These are phyloP conservation scores for Aspergillus oerlinghausenensis DNA, from an alignment of 2,329 filamentous ascomycete genomes.

Conservation along the genomic window DNA sequence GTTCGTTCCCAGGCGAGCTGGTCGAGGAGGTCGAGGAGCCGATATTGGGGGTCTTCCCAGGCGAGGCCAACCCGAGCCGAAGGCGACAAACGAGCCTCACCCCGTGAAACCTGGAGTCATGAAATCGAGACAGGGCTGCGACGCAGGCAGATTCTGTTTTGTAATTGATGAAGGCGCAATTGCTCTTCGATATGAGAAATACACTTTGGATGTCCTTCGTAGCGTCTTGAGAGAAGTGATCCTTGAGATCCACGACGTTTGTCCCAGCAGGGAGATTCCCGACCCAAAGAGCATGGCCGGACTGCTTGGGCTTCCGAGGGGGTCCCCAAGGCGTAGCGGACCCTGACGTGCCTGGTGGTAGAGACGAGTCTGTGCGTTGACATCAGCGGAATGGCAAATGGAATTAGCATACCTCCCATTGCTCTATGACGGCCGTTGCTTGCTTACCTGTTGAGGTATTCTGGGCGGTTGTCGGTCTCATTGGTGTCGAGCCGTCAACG, in stretches of 20 bases:
- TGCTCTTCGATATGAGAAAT: constrained; percentile 93
- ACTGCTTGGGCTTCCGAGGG: constrained; percentile 62
- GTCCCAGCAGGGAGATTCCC: constrained; percentile 86
- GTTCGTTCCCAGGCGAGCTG: constrained; percentile 43
- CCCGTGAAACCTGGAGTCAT: constrained; percentile 85
- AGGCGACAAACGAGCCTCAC: constrained; percentile 81
- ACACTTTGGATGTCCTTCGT: constrained; percentile 74
- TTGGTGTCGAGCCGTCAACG: constrained; percentile 34
- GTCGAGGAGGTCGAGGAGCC: constrained; percentile 49
- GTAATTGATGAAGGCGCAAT: constrained; percentile 96
- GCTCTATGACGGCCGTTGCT: neutral
- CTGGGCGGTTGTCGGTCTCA: constrained; percentile 16
- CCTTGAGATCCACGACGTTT: constrained; percentile 76
- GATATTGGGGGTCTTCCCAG: constrained; percentile 25
- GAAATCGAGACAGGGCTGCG: constrained; percentile 74
- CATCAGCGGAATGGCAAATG: neutral
- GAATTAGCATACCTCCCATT: neutral
- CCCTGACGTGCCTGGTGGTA: constrained; percentile 7
- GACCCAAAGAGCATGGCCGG: constrained; percentile 90
- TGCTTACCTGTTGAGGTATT: constrained; percentile 20
- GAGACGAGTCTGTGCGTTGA: constrained; percentile 10
- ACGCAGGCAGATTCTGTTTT: constrained; percentile 71
- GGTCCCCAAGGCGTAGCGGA: constrained; percentile 52
- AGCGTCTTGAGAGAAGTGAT: constrained; percentile 80
- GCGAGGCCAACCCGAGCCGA: constrained; percentile 52